A percentile compares a stretch with the other conserved stretches of the same genome.
Conservation (phyloP, 345 rosid genomes). For the Populus deltoides region DNA sequence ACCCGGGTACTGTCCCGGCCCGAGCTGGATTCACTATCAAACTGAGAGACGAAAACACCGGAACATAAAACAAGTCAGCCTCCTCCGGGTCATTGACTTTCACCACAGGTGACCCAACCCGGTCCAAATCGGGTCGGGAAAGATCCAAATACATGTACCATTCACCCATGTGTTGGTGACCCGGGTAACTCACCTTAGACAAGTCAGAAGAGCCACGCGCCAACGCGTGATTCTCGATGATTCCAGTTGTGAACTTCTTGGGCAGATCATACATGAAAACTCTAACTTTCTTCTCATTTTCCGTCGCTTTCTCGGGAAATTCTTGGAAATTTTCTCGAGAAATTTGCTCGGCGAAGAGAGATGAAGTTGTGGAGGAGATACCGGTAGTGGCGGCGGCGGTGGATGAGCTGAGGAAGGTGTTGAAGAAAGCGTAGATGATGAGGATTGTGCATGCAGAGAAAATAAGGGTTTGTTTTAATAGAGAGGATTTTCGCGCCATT, state of each 20-base stretch:
- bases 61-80: conserved; percentile 85
- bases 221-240: conserved; percentile 66
- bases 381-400: conserved; percentile 29
- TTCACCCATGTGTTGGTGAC: conserved; percentile 99
- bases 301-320: not conserved
- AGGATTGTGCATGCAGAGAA: conserved; percentile 45
- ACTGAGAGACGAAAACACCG: conserved; percentile 83
- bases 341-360: conserved; percentile 7
- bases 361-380: conserved; percentile 16
- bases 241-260: conserved; percentile 63
- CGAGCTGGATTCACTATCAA: conserved; percentile 58
- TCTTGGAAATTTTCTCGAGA: conserved; percentile 22
- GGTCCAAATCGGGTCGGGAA: conserved; percentile 49
- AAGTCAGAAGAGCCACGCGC: conserved; percentile 69
- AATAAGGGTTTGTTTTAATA: conserved; percentile 55
- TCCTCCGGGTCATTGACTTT: conserved; percentile 70
- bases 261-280: conserved; percentile 89
- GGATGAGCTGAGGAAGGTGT: conserved; percentile 51
- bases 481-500: conserved; percentile 82
- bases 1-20: conserved; percentile 26
- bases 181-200: conserved; percentile 67
- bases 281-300: conserved; percentile 25
- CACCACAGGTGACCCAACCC: conserved; percentile 55
- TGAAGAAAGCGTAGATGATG: conserved; percentile 61
- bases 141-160: conserved; percentile 86